A percentile compares a stretch with the other conserved stretches of the same genome.
phyloP scores from a whole-genome alignment of 2,329 filamentous ascomycete genomes.

The Falciphora oryzae region DNA sequence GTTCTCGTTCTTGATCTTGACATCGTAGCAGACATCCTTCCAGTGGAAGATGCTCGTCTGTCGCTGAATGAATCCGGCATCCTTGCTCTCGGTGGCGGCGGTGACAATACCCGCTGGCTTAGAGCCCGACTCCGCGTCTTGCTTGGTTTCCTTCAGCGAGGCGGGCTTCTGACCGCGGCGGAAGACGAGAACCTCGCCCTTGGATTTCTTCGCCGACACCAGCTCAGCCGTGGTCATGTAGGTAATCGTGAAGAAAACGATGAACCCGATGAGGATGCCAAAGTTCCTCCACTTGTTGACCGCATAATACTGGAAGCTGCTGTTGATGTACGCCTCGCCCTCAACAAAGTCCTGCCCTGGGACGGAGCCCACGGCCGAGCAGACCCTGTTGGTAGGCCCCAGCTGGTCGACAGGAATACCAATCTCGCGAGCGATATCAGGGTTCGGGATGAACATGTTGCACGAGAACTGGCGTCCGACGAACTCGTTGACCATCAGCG shows the following conservation, averaged over 20 bases:
- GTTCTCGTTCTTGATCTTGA: constrained; percentile 65
- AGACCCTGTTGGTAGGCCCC: constrained; percentile 21
- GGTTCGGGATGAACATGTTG: constrained; percentile 40
- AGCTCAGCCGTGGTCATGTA: constrained; percentile 61
- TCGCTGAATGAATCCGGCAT: constrained; percentile 28
- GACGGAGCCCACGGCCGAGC: constrained; percentile 47
- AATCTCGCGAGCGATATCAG: not conserved
- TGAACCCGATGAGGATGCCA: constrained; percentile 60
- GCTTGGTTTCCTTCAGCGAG: constrained; percentile 52
- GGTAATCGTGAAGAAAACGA: constrained; percentile 55
- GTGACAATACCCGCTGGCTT: not conserved
- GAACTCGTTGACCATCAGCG: constrained; percentile 68
- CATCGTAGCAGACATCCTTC: constrained; percentile 66
- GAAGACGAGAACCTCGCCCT: constrained; percentile 66
- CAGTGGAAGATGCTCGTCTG: constrained; percentile 66
- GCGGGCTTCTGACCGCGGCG: constrained; percentile 55
- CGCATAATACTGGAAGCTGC: constrained; percentile 50
- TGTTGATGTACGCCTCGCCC: constrained; percentile 55
- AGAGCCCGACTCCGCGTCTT: constrained; percentile 49
- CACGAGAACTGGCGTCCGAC: constrained; percentile 53
- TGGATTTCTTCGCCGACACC: constrained; percentile 57
- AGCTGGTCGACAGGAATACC: constrained; percentile 20
- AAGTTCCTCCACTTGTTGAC: constrained; percentile 62
- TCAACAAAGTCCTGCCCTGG: constrained; percentile 48
- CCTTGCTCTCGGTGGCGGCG: constrained; percentile 13